A percentile compares a stretch with the other conserved stretches of the same genome.
phyloP scores from a whole-genome alignment of 2,329 filamentous ascomycete genomes.

The Dendryphion nanum region DNA sequence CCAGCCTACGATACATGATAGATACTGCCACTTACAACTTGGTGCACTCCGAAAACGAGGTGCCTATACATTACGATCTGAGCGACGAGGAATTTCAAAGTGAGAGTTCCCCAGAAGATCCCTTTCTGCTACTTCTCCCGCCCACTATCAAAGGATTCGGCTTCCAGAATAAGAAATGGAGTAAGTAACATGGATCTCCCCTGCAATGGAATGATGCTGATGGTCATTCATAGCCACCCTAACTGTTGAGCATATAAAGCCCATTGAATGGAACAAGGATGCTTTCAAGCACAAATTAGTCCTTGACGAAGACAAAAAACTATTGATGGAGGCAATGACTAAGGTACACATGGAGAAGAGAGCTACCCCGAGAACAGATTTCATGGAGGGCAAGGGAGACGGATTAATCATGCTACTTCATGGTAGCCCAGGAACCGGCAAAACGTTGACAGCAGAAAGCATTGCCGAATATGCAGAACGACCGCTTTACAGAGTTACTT shows the following conservation, averaged over 20 bases:
- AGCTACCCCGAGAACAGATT: slow-evolving; percentile 15
- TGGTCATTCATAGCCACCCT: background rate
- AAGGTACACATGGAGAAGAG: slow-evolving; percentile 3
- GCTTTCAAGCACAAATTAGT: slow-evolving; percentile 4
- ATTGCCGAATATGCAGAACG: slow-evolving; percentile 48
- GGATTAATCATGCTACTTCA: slow-evolving; percentile 51
- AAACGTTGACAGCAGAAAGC: slow-evolving; percentile 22
- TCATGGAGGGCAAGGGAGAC: slow-evolving; percentile 42
- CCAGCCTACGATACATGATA: background rate
- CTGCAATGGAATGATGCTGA: background rate
- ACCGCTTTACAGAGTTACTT: slow-evolving; percentile 42
- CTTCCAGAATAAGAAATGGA: slow-evolving; percentile 10
- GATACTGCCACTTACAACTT: background rate
- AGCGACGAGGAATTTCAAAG: background rate
- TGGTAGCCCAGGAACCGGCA: slow-evolving; percentile 49
- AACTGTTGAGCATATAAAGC: background rate
- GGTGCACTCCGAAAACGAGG: background rate
- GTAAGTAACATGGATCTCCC: background rate
- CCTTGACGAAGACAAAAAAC: slow-evolving; percentile 2
- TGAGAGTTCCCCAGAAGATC: background rate
- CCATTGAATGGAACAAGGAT: slow-evolving; percentile 5
- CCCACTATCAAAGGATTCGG: slow-evolving; percentile 2
- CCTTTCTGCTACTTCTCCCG: background rate
- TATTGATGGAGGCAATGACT: slow-evolving; percentile 7
- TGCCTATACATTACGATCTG: background rate